Evolutionary conservation across 2,329 filamentous ascomycete genomes (phyloP).

Genomic region (Fusarium oxysporum): DNA sequence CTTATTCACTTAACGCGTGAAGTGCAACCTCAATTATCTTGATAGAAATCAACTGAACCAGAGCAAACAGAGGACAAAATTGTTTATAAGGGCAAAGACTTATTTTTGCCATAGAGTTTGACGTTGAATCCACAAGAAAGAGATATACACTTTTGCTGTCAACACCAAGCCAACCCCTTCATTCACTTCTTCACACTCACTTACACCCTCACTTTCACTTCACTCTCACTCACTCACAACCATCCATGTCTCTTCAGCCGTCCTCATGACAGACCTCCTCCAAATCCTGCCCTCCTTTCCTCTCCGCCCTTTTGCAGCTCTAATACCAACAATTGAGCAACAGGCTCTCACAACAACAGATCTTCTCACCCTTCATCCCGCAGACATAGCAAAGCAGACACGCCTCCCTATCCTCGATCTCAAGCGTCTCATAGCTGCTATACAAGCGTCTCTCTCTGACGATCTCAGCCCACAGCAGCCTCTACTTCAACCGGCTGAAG

Average conservation of each 20-base stretch:
- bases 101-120: neutral
- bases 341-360: constrained; percentile 83
- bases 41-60: constrained; percentile 7
- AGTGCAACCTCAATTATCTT: constrained; percentile 3
- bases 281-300: constrained; percentile 85
- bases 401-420: constrained; percentile 84
- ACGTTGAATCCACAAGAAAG: too few species aligned
- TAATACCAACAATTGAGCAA: constrained; percentile 84
- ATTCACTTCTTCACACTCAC: constrained; percentile 13
- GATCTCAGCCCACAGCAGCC: constrained; percentile 59
- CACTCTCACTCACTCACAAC: neutral
- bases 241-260: constrained; percentile 26
- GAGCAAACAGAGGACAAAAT: neutral
- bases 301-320: constrained; percentile 74
- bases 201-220: constrained; percentile 13
- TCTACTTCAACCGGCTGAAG: constrained; percentile 28
- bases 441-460: constrained; percentile 74
- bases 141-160: neutral
- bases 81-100: neutral
- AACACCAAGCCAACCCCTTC: neutral
- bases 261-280: constrained; percentile 84
- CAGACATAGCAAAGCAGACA: constrained; percentile 87
- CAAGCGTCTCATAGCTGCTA: constrained; percentile 75
- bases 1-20: constrained; percentile 21
- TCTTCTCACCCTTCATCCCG: constrained; percentile 83